phyloP scores from a whole-genome alignment of 148 eudicot species.

The Camellia lanceoleosa region DNA sequence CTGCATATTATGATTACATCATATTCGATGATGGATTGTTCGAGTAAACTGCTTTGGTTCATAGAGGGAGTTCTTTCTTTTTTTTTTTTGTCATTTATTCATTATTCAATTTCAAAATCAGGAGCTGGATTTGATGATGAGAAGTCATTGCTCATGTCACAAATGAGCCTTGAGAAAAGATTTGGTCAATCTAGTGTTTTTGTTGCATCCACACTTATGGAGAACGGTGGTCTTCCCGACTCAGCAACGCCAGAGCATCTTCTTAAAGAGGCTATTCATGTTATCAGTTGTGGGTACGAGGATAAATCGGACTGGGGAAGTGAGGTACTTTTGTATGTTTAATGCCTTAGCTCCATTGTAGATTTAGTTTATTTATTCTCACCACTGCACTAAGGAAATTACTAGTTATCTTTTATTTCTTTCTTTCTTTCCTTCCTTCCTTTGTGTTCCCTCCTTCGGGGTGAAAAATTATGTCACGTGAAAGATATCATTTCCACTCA shows the following conservation, averaged over 20 bases:
- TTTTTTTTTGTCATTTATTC: neutral
- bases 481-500: neutral
- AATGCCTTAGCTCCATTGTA: neutral
- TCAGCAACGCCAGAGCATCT: conserved; percentile 64
- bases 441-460: too few species aligned
- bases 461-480: too few species aligned
- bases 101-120: conserved; percentile 21
- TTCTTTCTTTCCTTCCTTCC: too few species aligned
- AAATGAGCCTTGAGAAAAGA: conserved; percentile 67
- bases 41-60: neutral
- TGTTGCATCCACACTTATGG: conserved; percentile 80
- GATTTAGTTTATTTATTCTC: neutral
- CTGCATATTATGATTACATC: too few species aligned
- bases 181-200: conserved; percentile 76
- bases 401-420: neutral
- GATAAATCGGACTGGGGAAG: conserved; percentile 81
- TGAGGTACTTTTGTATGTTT: conserved; percentile 42
- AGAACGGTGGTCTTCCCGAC: conserved; percentile 82
- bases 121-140: conserved; percentile 89
- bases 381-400: conserved; percentile 1
- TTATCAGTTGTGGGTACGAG: conserved; percentile 84
- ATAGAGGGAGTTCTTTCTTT: neutral
- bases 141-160: conserved; percentile 77
- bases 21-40: too few species aligned
- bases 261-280: conserved; percentile 87